Evolutionary conservation across 1,284 basidiomycete species (phyloP).

Genomic region (Ustilago trichophora): DNA sequence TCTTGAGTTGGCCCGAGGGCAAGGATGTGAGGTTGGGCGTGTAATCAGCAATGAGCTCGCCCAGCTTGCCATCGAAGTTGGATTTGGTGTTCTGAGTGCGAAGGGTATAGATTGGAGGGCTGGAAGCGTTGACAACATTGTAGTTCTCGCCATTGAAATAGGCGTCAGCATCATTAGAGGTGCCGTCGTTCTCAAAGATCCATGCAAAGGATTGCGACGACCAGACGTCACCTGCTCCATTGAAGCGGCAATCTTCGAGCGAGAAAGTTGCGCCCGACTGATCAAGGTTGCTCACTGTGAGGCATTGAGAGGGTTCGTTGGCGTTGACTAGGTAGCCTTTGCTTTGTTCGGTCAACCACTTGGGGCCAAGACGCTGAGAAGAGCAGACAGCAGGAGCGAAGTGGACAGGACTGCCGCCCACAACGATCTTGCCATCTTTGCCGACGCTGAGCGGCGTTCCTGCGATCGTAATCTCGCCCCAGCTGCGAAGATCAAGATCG

Average conservation of each 20-base stretch:
- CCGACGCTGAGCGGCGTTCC: constrained; percentile 9
- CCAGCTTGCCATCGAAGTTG: constrained; percentile 5
- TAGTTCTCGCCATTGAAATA: constrained; percentile 23
- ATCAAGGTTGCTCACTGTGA: constrained; percentile 23
- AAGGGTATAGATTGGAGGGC: constrained; percentile 8
- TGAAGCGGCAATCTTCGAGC: constrained; percentile 19
- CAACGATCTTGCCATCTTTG: constrained; percentile 6
- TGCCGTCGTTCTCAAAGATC: neutral
- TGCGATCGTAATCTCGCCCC: constrained; percentile 4
- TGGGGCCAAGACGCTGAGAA: neutral
- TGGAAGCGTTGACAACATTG: constrained; percentile 7
- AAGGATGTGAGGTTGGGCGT: constrained; percentile 14
- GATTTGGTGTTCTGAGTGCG: neutral
- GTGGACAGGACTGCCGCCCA: constrained; percentile 19
- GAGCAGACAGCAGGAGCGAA: constrained; percentile 13
- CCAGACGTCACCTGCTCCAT: constrained; percentile 14
- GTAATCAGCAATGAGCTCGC: constrained; percentile 17
- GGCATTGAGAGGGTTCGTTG: constrained; percentile 12
- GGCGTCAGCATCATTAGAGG: neutral
- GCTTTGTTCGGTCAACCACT: neutral
- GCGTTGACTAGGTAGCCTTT: constrained; percentile 21
- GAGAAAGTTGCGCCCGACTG: constrained; percentile 8
- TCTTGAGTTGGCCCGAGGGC: neutral
- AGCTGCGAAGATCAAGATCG: too few species aligned
- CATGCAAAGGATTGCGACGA: constrained; percentile 23